These are phyloP conservation scores for Teunomyces cretensis DNA, from an alignment of 805 yeast genomes.

Conservation along the genomic window DNA sequence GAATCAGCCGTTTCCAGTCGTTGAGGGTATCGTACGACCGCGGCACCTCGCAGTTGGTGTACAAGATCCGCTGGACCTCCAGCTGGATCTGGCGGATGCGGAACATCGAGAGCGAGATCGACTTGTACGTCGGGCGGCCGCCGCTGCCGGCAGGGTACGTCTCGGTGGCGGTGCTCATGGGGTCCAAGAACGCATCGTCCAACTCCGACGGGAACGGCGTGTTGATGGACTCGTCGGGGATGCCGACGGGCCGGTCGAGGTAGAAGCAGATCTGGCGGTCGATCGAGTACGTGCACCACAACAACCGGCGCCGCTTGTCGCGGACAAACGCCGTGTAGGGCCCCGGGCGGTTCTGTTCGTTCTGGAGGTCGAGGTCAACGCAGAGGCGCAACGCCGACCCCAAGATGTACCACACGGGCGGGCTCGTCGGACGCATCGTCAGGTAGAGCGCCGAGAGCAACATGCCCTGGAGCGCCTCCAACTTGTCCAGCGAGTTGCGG, in stretches of 20 bases:
- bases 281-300: conserved; percentile 87
- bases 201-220: conserved; percentile 70
- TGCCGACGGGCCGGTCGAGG: conserved; percentile 83
- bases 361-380: conserved; percentile 82
- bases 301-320: conserved; percentile 60
- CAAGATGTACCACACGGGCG: conserved; percentile 90
- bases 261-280: conserved; percentile 87
- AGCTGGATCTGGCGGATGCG: conserved; percentile 73
- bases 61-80: conserved; percentile 68
- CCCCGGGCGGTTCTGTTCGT: conserved; percentile 42
- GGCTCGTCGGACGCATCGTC: conserved; percentile 83
- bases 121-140: conserved; percentile 59
- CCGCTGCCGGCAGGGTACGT: conserved; percentile 12
- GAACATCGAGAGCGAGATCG: conserved; percentile 66
- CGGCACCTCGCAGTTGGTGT: conserved; percentile 72
- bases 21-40: conserved; percentile 51
- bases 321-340: conserved; percentile 52
- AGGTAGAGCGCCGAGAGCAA: conserved; percentile 69
- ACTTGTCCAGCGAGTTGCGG: conserved; percentile 55
- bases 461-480: conserved; percentile 74
- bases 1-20: conserved; percentile 64
- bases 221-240: conserved; percentile 76
- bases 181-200: conserved; percentile 67
- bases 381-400: conserved; percentile 79
- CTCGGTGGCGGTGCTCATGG: conserved; percentile 19